Evolutionary conservation across 169 alveolate species (phyloP), one percentile per base, ranked within the genome.

Genomic region (Blepharisma undulans): DNA sequence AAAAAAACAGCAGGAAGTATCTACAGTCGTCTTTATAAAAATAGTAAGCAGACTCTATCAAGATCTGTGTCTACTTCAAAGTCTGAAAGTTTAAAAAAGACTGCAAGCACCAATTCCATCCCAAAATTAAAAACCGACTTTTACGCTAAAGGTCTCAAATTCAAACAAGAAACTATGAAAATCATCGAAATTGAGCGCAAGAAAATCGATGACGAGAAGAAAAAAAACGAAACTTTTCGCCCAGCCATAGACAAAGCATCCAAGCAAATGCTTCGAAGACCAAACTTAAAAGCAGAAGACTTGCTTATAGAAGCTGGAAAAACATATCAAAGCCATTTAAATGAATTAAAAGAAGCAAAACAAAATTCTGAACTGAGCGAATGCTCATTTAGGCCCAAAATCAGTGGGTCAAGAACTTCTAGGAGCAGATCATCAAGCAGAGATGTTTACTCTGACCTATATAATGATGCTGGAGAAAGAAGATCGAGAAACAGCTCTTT

Each of bases 321-420:
- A 25, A 30, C 32, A 10, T 48, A 84, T 48, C 33, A 84, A 8
- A 16, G 8, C 1, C 74, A 84, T 22, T 16, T 25, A 6, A 14
- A 36, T 0, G 14, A 32, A 48, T 8, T 84, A 36, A 32, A 30
- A 79, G 89, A 18, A 60, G 60, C 32, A 7, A 14, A 10, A 12
- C 18, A 21, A 22, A 2, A 30, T 0, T 22, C 12, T 10, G 74
- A 84, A 30, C 8, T 59, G 78, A 60, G 22, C 32, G 74, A 84
- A n/a, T 84, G 89, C 34, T 48, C 89, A 32, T 84, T 84, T 84
- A 16, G 6, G 36, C 89, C 89, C 14, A 48, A 12, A 48, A 48
- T 48, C 7, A 48, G 66, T 5, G 66, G 66, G 10, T 48, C 66
- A 48, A 48, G 66, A 5, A 48, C 66, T 5, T 48, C 66, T 48